phyloP scores from a whole-genome alignment of 805 yeast species.

The Candida succiphila region DNA sequence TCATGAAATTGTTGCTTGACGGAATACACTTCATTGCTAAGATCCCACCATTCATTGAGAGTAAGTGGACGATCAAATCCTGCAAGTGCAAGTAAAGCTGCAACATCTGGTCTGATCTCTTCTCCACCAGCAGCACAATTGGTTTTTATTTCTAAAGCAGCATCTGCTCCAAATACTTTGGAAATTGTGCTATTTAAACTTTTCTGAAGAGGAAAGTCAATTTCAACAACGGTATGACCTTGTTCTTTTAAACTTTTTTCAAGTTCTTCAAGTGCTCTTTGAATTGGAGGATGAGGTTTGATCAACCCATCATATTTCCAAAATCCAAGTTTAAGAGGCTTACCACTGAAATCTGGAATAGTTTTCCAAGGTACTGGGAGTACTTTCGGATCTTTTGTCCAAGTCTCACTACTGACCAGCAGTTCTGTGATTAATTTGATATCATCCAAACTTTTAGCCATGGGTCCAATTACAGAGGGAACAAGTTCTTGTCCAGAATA shows the following conservation, averaged over 20 bases:
- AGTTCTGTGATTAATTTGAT: conserved; percentile 36
- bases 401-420: conserved; percentile 23
- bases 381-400: conserved; percentile 35
- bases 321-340: conserved; percentile 37
- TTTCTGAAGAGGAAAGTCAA: conserved; percentile 7
- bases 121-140: conserved; percentile 19
- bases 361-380: conserved; percentile 35
- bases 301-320: conserved; percentile 33
- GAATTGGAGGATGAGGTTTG: conserved; percentile 47
- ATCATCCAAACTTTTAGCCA: conserved; percentile 38
- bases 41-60: conserved; percentile 27
- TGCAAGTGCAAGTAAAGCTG: conserved; percentile 3
- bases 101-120: conserved; percentile 11
- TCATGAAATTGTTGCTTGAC: conserved; percentile 26
- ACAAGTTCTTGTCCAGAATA: conserved; percentile 40
- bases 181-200: neutral
- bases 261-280: conserved; percentile 29
- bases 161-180: conserved; percentile 9
- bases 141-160: conserved; percentile 14
- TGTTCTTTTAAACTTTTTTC: conserved; percentile 15
- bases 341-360: conserved; percentile 6
- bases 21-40: conserved; percentile 23
- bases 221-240: conserved; percentile 28
- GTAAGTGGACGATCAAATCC: conserved; percentile 4
- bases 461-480: conserved; percentile 43